Conservation (phyloP, 2,329 filamentous ascomycete species). For the Hypoxylon sp. region DNA sequence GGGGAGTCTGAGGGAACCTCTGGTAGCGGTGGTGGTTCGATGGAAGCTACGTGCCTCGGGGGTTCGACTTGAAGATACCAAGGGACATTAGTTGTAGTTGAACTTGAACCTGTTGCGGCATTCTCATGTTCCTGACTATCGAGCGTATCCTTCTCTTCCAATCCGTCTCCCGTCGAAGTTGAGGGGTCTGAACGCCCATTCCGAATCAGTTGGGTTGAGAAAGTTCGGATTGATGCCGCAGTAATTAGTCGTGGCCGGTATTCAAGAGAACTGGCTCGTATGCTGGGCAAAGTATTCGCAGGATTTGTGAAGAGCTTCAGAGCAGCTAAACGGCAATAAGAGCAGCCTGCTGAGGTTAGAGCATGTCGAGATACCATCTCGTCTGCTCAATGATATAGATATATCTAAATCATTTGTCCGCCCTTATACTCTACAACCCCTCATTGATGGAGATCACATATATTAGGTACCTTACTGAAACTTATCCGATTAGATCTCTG, state of each 20-base stretch:
- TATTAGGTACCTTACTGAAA: neutral
- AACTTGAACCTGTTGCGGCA: conserved; percentile 20
- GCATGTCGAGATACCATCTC: conserved; percentile 50
- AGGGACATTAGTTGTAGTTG: conserved; percentile 54
- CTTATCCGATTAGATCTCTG: neutral
- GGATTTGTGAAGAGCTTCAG: conserved; percentile 50
- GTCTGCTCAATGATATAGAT: conserved; percentile 4
- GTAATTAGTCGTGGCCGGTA: conserved; percentile 22
- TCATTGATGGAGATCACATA: conserved; percentile 33
- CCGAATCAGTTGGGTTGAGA: conserved; percentile 42
- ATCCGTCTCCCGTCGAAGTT: conserved; percentile 7
- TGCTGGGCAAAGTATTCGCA: conserved; percentile 33
- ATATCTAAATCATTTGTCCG: neutral
- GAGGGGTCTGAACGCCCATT: conserved; percentile 17
- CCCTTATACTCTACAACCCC: neutral
- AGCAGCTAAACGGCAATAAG: conserved; percentile 51
- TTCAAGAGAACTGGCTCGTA: conserved; percentile 34
- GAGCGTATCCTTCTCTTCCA: conserved; percentile 18
- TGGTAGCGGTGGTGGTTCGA: conserved; percentile 64
- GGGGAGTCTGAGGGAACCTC: conserved; percentile 78
- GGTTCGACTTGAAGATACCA: conserved; percentile 90
- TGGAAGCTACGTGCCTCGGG: conserved; percentile 65
- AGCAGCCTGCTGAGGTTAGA: conserved; percentile 50
- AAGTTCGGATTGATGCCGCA: conserved; percentile 32
- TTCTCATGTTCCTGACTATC: conserved; percentile 23